These are phyloP conservation scores for Fusarium sp. DNA, from an alignment of 2,329 filamentous ascomycete genomes.

Conservation along the genomic window DNA sequence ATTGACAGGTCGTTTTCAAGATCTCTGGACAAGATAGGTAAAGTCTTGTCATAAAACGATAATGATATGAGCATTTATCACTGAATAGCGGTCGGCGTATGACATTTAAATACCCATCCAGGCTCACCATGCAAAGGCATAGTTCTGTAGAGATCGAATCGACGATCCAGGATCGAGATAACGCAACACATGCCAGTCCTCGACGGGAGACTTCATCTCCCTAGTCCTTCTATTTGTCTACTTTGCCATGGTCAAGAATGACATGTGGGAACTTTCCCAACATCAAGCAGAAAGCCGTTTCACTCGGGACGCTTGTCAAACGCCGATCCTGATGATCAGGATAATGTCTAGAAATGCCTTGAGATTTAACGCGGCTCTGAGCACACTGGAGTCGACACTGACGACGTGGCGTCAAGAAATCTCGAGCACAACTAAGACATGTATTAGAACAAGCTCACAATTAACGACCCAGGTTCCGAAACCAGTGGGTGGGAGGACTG, in stretches of 20 bases:
- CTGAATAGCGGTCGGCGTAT: not conserved
- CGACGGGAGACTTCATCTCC: not conserved
- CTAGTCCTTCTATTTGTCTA: slow-evolving; percentile 4
- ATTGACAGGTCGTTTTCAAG: not conserved
- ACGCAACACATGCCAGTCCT: slow-evolving; percentile 39
- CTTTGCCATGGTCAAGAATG: slow-evolving; percentile 37
- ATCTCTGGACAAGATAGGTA: not conserved
- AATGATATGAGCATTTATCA: not conserved
- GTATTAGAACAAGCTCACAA: slow-evolving; percentile 26
- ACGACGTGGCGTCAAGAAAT: not conserved
- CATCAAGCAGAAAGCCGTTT: not conserved
- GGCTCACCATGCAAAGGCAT: not conserved
- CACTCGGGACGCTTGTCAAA: not conserved
- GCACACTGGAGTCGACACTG: not conserved
- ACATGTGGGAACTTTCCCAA: slow-evolving; percentile 27
- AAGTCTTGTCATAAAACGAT: not conserved
- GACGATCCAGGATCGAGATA: slow-evolving; percentile 2
- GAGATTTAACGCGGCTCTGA: not conserved
- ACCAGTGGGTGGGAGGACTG: not conserved
- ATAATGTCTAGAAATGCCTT: not conserved
- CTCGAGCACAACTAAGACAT: slow-evolving; percentile 30
- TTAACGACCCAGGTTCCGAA: slow-evolving; percentile 6
- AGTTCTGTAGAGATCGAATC: not conserved
- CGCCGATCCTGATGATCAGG: slow-evolving; percentile 29
- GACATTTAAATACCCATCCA: not conserved